phyloP scores from a whole-genome alignment of 495 filamentous ascomycete species.

The Penicillium cataractarum region DNA sequence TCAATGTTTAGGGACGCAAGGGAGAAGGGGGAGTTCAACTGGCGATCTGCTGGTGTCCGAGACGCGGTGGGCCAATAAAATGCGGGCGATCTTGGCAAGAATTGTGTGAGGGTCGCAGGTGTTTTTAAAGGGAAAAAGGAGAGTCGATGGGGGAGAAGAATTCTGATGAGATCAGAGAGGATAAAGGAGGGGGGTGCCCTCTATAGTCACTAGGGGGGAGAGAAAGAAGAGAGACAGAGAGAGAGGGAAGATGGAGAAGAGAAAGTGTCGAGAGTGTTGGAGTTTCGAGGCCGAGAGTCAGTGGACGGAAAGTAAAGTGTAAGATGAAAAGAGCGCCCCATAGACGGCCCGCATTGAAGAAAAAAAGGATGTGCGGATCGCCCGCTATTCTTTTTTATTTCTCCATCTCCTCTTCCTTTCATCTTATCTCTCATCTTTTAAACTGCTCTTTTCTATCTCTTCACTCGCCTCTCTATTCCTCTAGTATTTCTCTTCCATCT shows the following conservation, averaged over 20 bases:
- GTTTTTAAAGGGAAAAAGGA: not conserved
- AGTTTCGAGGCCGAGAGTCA: constrained; percentile 5
- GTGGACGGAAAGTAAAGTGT: too few species aligned
- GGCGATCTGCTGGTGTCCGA: constrained; percentile 30
- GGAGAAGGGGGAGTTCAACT: constrained; percentile 29
- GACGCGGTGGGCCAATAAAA: constrained; percentile 27
- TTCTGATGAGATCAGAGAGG: constrained; percentile 3
- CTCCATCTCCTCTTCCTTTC: not conserved
- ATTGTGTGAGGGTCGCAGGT: constrained; percentile 18
- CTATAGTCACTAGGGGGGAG: not conserved
- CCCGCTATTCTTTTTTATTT: not conserved
- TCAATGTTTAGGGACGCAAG: constrained; percentile 27
- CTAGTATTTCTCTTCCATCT: too few species aligned
- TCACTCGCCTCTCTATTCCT: not conserved
- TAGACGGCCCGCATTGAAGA: not conserved
- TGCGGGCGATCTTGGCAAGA: constrained; percentile 28
- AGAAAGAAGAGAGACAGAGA: constrained; percentile 2
- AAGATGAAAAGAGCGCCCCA: not conserved
- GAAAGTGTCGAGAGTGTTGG: not conserved
- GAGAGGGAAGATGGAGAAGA: constrained; percentile 3
- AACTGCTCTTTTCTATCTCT: not conserved
- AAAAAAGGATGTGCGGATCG: constrained; percentile 7
- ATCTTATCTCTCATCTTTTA: not conserved
- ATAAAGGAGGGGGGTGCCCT: not conserved
- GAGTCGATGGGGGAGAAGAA: not conserved